Percentiles rank a stretch among this genome's conserved stretches.
These are phyloP conservation scores for Bidens hawaiensis DNA, from an alignment of 140 eudicot genomes.

Conservation along the genomic window DNA sequence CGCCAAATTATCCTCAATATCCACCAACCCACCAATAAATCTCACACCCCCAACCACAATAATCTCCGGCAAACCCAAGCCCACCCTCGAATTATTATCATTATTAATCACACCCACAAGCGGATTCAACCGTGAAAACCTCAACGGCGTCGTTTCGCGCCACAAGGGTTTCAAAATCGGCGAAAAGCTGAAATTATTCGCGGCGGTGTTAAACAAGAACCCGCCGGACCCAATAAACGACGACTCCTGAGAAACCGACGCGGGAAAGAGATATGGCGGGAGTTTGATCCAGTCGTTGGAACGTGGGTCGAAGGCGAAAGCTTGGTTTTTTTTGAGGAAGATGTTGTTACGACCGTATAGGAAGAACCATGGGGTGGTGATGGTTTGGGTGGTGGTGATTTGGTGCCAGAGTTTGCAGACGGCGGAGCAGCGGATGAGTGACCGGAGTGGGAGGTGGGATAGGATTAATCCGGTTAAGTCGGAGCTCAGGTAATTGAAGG, in stretches of 20 bases:
- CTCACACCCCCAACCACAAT: constrained; percentile 56
- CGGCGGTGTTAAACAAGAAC: constrained; percentile 30
- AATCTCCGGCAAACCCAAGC: constrained; percentile 14
- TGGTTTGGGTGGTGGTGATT: constrained; percentile 25
- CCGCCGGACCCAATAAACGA: constrained; percentile 39
- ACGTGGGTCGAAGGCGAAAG: constrained; percentile 56
- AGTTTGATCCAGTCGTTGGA: constrained; percentile 47
- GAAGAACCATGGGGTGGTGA: constrained; percentile 53
- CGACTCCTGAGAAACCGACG: constrained; percentile 24
- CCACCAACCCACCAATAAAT: constrained; percentile 52
- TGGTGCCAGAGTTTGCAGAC: constrained; percentile 61
- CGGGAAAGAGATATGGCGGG: constrained; percentile 27
- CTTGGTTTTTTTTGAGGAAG: constrained; percentile 35
- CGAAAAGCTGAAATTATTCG: constrained; percentile 35
- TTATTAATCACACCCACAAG: constrained; percentile 41
- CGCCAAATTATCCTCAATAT: constrained; percentile 42
- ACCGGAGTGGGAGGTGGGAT: constrained; percentile 49
- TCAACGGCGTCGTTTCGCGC: constrained; percentile 39
- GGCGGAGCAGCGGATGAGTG: constrained; percentile 44
- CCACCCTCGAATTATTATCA: background rate
- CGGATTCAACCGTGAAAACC: constrained; percentile 45
- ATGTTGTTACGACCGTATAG: constrained; percentile 47
- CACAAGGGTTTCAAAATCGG: constrained; percentile 37
- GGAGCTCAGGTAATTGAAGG: constrained; percentile 23
- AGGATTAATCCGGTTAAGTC: constrained; percentile 51